Conservation (phyloP, 1,284 basidiomycete genomes). For the Trametes hirsuta region DNA sequence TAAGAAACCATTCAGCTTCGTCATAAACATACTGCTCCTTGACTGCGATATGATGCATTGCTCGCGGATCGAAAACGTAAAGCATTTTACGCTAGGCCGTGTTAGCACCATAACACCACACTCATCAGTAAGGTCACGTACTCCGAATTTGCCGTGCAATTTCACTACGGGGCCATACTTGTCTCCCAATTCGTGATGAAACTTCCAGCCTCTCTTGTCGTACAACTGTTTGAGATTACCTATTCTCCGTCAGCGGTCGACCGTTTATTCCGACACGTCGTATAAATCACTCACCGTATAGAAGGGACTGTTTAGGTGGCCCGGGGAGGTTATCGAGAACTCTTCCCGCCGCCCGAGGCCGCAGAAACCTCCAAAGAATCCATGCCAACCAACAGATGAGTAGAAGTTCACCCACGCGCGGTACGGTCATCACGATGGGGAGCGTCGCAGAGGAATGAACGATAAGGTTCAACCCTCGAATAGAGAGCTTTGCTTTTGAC, state of each 20-base stretch:
- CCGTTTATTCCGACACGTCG: background rate
- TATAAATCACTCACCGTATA: slow-evolving; percentile 8
- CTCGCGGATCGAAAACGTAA: no score
- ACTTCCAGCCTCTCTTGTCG: slow-evolving; percentile 21
- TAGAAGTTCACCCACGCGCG: background rate
- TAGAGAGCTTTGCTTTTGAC: background rate
- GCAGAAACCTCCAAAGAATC: slow-evolving; percentile 15
- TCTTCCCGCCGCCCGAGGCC: slow-evolving; percentile 2
- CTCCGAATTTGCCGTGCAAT: slow-evolving; percentile 23
- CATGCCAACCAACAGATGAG: slow-evolving; percentile 6
- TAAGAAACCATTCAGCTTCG: slow-evolving; percentile 18
- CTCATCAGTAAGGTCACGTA: background rate
- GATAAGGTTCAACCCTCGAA: no score
- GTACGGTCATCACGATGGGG: background rate
- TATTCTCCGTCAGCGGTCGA: background rate
- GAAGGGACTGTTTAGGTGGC: slow-evolving; percentile 14
- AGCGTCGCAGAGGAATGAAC: background rate
- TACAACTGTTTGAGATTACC: slow-evolving; percentile 26
- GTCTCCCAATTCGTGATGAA: slow-evolving; percentile 17
- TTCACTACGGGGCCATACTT: slow-evolving; percentile 17
- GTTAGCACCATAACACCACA: no score
- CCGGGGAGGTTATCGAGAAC: slow-evolving; percentile 18
- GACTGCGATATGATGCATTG: no score
- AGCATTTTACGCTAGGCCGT: no score
- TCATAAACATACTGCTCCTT: slow-evolving; percentile 12